Conservation (phyloP, 257 asterid species). For the Galeopsis tetrahit region DNA sequence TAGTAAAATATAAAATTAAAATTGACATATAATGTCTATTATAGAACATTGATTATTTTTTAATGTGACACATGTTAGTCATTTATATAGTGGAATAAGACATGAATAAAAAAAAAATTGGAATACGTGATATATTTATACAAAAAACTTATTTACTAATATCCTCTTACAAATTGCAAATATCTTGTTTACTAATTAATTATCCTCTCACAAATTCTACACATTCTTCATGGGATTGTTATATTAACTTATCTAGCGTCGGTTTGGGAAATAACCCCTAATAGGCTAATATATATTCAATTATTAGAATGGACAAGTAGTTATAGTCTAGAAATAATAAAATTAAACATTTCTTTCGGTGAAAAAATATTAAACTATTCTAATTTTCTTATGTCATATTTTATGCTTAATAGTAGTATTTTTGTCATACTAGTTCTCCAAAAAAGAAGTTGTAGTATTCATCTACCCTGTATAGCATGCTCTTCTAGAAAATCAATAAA, state of each 20-base stretch:
- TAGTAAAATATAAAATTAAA: no score
- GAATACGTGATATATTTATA: no score
- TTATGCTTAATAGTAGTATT: neutral
- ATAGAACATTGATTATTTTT: no score
- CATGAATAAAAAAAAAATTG: no score
- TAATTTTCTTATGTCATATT: neutral
- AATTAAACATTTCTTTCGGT: neutral
- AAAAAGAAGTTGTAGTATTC: neutral
- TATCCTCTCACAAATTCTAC: neutral
- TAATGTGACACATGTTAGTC: no score
- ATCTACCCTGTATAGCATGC: conserved; percentile 25
- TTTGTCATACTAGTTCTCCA: conserved; percentile 6
- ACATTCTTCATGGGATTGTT: neutral
- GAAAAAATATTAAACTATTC: neutral
- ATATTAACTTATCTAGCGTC: neutral
- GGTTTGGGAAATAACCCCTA: neutral
- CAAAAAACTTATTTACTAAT: no score
- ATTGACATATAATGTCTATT: no score
- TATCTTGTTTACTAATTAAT: neutral
- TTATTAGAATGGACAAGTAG: neutral
- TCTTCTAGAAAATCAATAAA: conserved; percentile 38
- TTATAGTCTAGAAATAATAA: neutral
- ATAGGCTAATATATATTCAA: no score
- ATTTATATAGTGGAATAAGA: no score
- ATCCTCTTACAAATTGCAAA: no score